Evolutionary conservation across 495 filamentous ascomycete genomes (phyloP).

Genomic region (Penicillium fimorum): DNA sequence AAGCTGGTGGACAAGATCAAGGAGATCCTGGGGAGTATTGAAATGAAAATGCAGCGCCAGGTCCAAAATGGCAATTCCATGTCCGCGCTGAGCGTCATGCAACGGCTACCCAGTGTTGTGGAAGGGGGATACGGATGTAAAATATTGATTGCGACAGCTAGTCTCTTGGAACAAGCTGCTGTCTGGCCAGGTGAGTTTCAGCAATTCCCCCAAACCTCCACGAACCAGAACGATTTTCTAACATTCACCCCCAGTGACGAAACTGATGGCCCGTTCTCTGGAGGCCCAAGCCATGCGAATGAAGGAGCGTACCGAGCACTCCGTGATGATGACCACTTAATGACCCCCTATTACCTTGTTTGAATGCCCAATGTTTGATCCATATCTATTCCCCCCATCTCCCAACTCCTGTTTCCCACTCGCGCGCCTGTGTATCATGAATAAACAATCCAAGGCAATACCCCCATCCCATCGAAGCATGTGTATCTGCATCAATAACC

Average conservation of each 20-base stretch:
- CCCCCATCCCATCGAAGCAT: background rate
- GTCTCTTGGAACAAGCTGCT: constrained; percentile 83
- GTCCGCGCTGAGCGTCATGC: constrained; percentile 50
- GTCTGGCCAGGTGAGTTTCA: constrained; percentile 81
- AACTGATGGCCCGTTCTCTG: constrained; percentile 82
- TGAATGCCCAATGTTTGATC: constrained; percentile 6
- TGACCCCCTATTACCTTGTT: constrained; percentile 14
- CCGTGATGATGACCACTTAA: constrained; percentile 49
- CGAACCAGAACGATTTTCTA: background rate
- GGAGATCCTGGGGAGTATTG: constrained; percentile 73
- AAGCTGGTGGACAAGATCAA: constrained; percentile 84
- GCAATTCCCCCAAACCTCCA: background rate
- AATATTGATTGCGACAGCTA: constrained; percentile 81
- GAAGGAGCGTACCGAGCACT: constrained; percentile 67
- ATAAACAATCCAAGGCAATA: constrained; percentile 11
- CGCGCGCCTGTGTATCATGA: constrained; percentile 18
- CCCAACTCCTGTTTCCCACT: constrained; percentile 3
- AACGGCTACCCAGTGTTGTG: constrained; percentile 57
- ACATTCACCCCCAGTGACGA: constrained; percentile 59
- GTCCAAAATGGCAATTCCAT: constrained; percentile 44
- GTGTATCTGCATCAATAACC: constrained; percentile 8
- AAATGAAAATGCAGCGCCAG: constrained; percentile 72
- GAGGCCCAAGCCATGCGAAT: constrained; percentile 83
- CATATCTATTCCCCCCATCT: constrained; percentile 8
- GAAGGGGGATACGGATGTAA: constrained; percentile 78